Base-by-base conservation (phyloP, 176 grass and related monocot genomes). In the Rhynchospora breviuscula region DNA sequence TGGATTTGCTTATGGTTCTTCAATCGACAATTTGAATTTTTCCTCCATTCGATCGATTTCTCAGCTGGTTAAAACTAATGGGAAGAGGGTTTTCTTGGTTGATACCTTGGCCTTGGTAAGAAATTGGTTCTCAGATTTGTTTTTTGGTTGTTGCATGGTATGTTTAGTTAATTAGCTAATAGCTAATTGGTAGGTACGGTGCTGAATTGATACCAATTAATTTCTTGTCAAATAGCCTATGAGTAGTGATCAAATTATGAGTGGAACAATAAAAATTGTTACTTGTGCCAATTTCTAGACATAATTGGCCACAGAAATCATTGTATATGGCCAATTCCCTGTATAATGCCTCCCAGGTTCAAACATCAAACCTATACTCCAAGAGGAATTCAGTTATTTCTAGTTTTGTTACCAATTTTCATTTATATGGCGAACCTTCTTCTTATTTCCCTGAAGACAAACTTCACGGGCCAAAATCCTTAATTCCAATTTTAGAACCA, bases 31-130 rank as follows among this genome's bases (percentile, higher is more conserved):
- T 76, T 85, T 85, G 66, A 76, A 63, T 76, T 48, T 76, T 54
- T 54, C 52, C 2, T 78, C 75, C 14, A 43, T 74, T 3, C 89
- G 92, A 60, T 43, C 21, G 79, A 87, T 98, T 54, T 95, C 92
- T 45, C 92, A 98, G 91, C 95, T 98, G 81, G 89, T 94, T 53
- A 92, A 97, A 88, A 91, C 87, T 62, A 98, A 95, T 83, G 93
- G 91, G 43, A 92, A 87, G 11, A 88, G 86, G 61, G 95, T 86
- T 49, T 98, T 89, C 91, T 90, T 95, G 81, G 91, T 98, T 52
- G 93, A 98, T 85, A 98, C 95, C 73, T 89, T 98, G 84, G 92
- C 92, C 6, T 87, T 95, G 80, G 95, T 98, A 85, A 53, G 9
- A 11, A 29, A 33, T 60, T 65, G 33, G 4, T 76, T 31, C 67